Base-by-base conservation (phyloP, 1,139 yeast genomes). In the Yamadazyma dendronema region DNA sequence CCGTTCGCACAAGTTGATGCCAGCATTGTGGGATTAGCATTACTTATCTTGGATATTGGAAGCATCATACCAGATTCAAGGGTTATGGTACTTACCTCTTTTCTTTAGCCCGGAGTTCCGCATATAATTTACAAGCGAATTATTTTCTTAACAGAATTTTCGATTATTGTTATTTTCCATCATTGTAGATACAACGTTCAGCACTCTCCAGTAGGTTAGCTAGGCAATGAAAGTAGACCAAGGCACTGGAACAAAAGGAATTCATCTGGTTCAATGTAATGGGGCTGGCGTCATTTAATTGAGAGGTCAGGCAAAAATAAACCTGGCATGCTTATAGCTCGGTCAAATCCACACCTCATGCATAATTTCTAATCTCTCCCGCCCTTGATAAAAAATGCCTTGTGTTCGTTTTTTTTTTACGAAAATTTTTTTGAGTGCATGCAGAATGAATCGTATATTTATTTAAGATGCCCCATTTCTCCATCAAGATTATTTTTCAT, bases 361-460 rank as follows among this genome's bases (percentile, higher is more conserved):
- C 22, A 19, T 9, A 19, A 19, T 19, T 19, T 19, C 8, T 9
- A 19, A 19, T 19, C 22, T 19, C n/a, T 19, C 22, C 22, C 22
- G 22, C 22, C 22, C 22, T 19, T 7, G 6, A 7, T 9, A 19
- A 19, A 19, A 19, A 19, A 19, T 19, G 22, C 22, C 22, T 19
- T 19, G 22, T 19, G 8, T 19, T 19, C 29, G 29, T 26, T 26
- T 12, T 16, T 12, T 24, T 32, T 37, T 37, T 37, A 37, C 40
- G 40, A 37, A 37, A 31, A 34, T 35, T 37, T 37, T 37, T 35
- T 36, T 16, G 22, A 12, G 19, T 16, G 28, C 33, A 30, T 30
- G 37, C 37, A 36, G 30, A 39, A 36, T 36, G 36, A 34, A 28
- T 43, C 46, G 46, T 43, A 43, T 38, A 36, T 36, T 35, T 41